Base-by-base conservation (phyloP, 805 yeast genomes). In the Starmerella cellae region DNA sequence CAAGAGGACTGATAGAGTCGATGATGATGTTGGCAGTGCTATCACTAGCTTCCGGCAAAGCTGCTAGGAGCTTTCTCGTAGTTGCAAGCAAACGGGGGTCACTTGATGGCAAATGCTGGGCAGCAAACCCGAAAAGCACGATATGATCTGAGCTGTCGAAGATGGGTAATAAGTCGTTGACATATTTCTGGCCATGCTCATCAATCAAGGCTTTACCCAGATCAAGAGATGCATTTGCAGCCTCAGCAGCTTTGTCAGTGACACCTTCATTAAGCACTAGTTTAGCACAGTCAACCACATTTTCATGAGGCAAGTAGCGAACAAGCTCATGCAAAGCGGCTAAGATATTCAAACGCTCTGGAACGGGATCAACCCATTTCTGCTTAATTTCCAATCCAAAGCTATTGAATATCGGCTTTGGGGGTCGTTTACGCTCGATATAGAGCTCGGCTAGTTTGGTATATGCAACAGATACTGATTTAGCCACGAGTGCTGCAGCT, bases 121-220 rank as follows among this genome's bases (percentile, higher is more conserved):
- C 97, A 48, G 87, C 70, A 3, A 91, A 75, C 53, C 98, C 98
- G 55, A 88, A 91, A 35, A 88, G 66, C 44, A 91, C 79, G 52
- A 91, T 82, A 21, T 49, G 44, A 73, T 41, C 42, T 9, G 32
- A 29, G 5, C 60, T 55, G 60, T 88, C 96, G 53, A 91, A 82
- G n/a, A 84, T 68, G 2, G 87, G 82, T 51, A 85, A 76, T 53
- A 91, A 67, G 2, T 65, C 62, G 56, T 84, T 94, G n/a, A 85
- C 79, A 42, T 70, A 67, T 4, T 61, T 55, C 19, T 71, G 67
- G 18, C 95, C 96, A 50, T 77, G 79, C 1, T 58, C 55, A 33
- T 76, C 70, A 41, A 91, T 75, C 27, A 83, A 68, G 32, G 70
- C 74, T 44, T 82, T 69, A 38, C 95, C 97, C n/a, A 95, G 91